Evolutionary conservation across 352 stramenopile genomes (phyloP), one percentile per base, ranked within the genome.

Genomic region (Phytophthora vignae): DNA sequence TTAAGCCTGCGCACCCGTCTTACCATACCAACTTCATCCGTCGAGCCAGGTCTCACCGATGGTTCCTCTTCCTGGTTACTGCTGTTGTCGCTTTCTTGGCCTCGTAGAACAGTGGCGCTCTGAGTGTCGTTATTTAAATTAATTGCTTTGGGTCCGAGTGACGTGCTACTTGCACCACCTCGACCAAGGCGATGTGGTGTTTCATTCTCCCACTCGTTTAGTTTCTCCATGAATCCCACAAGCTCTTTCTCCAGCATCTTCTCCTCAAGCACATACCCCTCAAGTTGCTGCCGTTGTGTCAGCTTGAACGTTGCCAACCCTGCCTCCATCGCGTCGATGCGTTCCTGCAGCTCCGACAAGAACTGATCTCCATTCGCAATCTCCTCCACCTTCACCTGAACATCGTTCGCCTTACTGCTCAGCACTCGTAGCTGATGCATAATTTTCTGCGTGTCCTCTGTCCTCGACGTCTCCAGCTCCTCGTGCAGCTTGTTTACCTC

Each of bases 221-320:
- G 71, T 25, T 80, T 88, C 1, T 78, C 76, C 6, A 78, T 44
- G 64, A 90, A 88, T 0, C 31, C 4, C 1, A n/a, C 54, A 11
- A 93, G 50, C 15, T 90, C 84, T 36, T 84, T 88, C 53, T 85
- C 79, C 4, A 93, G 44, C 55, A 89, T 31, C 29, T 84, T 88
- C 61, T 93, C 84, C 52, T 91, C 79, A n/a, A 84, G 31, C 0
- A 82, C 60, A 52, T 83, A 85, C 1, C 57, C 61, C 27, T 93
- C 83, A 52, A 85, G 85, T 6, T 69, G 67, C 14, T 81, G 62
- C 3, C 78, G 60, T 64, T 91, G 82, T 0, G 56, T 15, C 2
- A 67, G 9, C 2, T 70, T 78, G 58, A 93, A 91, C 25, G 46
- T 64, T 3, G 66, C 64, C 6, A 93, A 46, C 4, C 62, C 74